Evolutionary conservation across 345 rosid genomes (phyloP).

Genomic region (Salix udensis): DNA sequence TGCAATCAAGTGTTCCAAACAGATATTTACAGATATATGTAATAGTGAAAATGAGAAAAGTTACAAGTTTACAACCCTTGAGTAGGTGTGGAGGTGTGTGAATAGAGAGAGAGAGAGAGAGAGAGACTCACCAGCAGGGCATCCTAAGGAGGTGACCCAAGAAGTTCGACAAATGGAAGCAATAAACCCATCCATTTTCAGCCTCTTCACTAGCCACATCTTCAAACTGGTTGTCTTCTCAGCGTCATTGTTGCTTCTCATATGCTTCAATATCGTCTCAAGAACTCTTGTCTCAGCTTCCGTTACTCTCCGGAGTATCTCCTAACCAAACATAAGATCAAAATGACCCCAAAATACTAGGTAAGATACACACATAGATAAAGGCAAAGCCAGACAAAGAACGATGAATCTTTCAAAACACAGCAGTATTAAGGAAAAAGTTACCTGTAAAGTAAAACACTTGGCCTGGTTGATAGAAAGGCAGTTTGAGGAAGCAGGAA

Average conservation of each 20-base stretch:
- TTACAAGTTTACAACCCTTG: neutral
- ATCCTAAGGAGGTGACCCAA: conserved; percentile 45
- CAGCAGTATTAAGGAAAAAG: neutral
- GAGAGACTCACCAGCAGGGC: conserved; percentile 40
- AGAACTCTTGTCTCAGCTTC: conserved; percentile 33
- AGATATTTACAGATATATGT: neutral
- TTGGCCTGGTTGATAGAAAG: conserved; percentile 15
- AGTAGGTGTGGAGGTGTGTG: neutral
- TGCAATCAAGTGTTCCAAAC: neutral
- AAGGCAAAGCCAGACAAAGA: neutral
- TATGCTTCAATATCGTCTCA: conserved; percentile 32
- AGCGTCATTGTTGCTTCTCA: conserved; percentile 26
- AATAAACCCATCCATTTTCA: conserved; percentile 42
- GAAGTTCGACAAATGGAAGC: conserved; percentile 49
- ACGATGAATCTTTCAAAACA: neutral
- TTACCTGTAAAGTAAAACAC: conserved; percentile 39
- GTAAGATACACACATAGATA: neutral
- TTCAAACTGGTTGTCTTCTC: conserved; percentile 23
- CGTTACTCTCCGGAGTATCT: conserved; percentile 28
- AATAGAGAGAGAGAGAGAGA: neutral
- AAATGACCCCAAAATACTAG: neutral
- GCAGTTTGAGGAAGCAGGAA: conserved; percentile 19
- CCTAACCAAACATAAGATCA: conserved; percentile 22
- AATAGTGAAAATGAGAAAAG: neutral
- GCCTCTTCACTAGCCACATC: conserved; percentile 40